Evolutionary conservation across 306 rosid genomes (phyloP), one percentile per base, ranked within the genome.

Genomic region (Astragalus membranaceus): DNA sequence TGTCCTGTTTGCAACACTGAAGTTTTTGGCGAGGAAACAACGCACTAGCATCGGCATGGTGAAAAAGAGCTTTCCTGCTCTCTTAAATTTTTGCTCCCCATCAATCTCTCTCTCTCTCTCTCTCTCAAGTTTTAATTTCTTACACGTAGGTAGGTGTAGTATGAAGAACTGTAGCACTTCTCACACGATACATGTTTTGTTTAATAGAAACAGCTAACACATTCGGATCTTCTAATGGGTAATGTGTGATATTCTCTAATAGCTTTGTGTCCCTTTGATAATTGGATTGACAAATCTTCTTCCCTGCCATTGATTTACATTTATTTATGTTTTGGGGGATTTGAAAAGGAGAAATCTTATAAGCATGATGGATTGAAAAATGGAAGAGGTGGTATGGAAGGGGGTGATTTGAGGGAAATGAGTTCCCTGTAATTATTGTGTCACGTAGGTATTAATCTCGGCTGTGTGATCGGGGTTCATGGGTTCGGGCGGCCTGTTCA

Each of bases 1-100:
- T 93, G 97, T 83, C 97, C 98, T 50, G 84, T 93, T 65, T 93
- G 97, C 96, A 93, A 90, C 82, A 60, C 82, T 0, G 96, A 93
- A 83, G 94, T 93, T 56, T 93, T 90, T 37, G 88, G 87, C 10
- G 90, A 84, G 63, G 90, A 87, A 37, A 80, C 80, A n/a, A 82
- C 60, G 60, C 78, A 79, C 47, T 44, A 76, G 78, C 78, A 61
- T 75, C 61, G 36, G 59, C 29, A 47, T 73, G 73, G 67, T 68
- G 39, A 70, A 53, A 76, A 57, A 49, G 69, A 46, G 58, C 69
- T 46, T 41, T 70, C 59, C 69, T 61, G 59, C 74, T 67, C 75
- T 41, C 5, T 51, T 17, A 73, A 47, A 47, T 44, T 74, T 74
- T 71, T 66, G 53, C 67, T 72, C 44, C 44, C 42, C 53, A 49